Percentiles rank a stretch among this genome's conserved stretches.
These are phyloP conservation scores for Aspergillus fischeri DNA, from an alignment of 2,329 filamentous ascomycete species.

Conservation along the genomic window DNA sequence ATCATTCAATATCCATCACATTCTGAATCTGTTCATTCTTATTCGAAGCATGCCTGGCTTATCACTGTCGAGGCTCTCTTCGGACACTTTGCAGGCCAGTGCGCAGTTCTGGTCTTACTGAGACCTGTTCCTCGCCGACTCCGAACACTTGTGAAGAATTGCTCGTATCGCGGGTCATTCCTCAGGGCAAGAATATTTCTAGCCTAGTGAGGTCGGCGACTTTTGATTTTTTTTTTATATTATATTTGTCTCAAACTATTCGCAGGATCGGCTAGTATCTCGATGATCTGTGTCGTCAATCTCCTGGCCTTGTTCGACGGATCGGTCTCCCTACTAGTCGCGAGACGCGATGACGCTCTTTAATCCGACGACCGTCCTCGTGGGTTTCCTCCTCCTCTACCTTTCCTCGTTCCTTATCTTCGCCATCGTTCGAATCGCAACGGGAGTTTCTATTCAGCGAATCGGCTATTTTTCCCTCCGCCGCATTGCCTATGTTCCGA, in stretches of 20 bases:
- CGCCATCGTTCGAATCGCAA: conserved; percentile 85
- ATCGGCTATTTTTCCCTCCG: conserved; percentile 90
- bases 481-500: conserved; percentile 82
- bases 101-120: conserved; percentile 19
- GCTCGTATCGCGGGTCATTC: not conserved
- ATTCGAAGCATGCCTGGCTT: conserved; percentile 17
- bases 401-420: conserved; percentile 90
- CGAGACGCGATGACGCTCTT: conserved; percentile 43
- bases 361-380: conserved; percentile 75
- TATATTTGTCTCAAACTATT: not conserved
- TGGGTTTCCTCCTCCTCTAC: conserved; percentile 80
- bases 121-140: conserved; percentile 16
- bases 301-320: conserved; percentile 16
- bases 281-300: conserved; percentile 18
- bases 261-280: conserved; percentile 4
- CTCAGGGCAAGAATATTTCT: not conserved
- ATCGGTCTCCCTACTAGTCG: conserved; percentile 31
- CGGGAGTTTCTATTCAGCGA: conserved; percentile 91
- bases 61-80: conserved; percentile 7
- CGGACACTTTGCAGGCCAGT: conserved; percentile 11
- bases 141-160: not conserved
- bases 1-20: not conserved
- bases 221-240: not conserved
- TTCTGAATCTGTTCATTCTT: conserved; percentile 1
- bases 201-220: not conserved